phyloP scores from a whole-genome alignment of 768 basidiomycete species.

The Lactifluus pinguis region DNA sequence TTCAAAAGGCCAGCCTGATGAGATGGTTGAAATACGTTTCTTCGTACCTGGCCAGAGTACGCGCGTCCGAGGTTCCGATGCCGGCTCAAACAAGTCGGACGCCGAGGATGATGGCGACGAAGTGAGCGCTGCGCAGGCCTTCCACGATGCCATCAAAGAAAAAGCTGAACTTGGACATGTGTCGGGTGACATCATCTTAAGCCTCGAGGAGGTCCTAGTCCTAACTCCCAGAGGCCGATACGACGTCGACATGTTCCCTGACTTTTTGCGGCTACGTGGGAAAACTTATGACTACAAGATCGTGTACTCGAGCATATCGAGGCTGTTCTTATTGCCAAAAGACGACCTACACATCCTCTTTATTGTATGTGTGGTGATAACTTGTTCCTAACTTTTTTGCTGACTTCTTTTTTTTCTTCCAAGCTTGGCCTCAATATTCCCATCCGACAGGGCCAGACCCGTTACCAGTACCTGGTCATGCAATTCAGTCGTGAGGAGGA shows the following conservation, averaged over 20 bases:
- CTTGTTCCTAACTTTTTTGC: background rate
- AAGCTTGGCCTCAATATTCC: constrained; percentile 88
- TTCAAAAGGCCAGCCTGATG: constrained; percentile 47
- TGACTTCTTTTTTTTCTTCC: background rate
- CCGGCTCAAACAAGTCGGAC: constrained; percentile 64
- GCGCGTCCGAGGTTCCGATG: constrained; percentile 51
- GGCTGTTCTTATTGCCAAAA: constrained; percentile 88
- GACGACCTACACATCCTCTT: constrained; percentile 95
- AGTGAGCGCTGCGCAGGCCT: constrained; percentile 86
- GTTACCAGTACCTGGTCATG: constrained; percentile 97
- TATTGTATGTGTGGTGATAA: constrained; percentile 51
- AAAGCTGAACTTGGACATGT: constrained; percentile 91
- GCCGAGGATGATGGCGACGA: constrained; percentile 69
- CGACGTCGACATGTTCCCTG: constrained; percentile 96
- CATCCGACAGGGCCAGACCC: constrained; percentile 95
- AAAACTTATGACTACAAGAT: constrained; percentile 99
- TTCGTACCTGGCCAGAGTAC: constrained; percentile 80
- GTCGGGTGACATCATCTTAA: constrained; percentile 83
- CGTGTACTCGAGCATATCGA: constrained; percentile 76
- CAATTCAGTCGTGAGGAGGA: constrained; percentile 97
- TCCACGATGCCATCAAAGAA: constrained; percentile 95
- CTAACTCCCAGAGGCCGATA: constrained; percentile 94
- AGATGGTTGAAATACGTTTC: constrained; percentile 94
- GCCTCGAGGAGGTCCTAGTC: constrained; percentile 92
- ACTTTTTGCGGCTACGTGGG: constrained; percentile 89